Base-by-base conservation (phyloP, 306 rosid genomes). In the Carpinus viminea region DNA sequence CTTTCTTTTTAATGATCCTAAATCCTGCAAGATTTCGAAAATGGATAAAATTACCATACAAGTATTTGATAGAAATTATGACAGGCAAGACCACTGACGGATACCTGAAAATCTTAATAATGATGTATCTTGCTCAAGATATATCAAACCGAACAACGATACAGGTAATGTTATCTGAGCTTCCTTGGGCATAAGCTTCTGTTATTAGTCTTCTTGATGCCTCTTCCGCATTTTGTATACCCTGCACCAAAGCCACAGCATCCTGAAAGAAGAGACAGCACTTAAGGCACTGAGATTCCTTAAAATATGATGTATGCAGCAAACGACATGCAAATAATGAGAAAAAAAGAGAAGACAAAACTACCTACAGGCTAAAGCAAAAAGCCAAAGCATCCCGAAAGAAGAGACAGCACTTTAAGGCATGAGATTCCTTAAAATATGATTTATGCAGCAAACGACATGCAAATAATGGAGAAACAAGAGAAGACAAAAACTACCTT, bases 151-250 rank as follows among this genome's bases (percentile, higher is more conserved):
- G 92, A 76, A 91, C 98, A 57, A 93, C 94, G 1, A 93, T 90
- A 65, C 97, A 90, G 26, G 98, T 93, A 70, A 93, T 93, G 83
- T 93, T 93, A 83, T 93, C 98, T 18, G 98, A 78, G 85, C 98
- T 93, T 73, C 98, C 98, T 45, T 89, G 85, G 1, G 85, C 77
- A 79, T 82, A 93, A 74, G 98, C 98, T 82, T 91, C 95, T 85
- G 89, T 83, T 55, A 84, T 85, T 18, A 93, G 93, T 76, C 83
- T 90, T 84, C 86, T 89, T 18, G 95, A 90, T 38, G 98, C 94
- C 78, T 80, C 88, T 81, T 93, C 98, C 53, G 98, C 85, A 73
- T 91, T 94, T 80, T 86, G 82, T 64, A 88, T 86, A 76, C 80
- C 89, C 80, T 88, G 89, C 59, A 93, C 92, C 73, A 93, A 56